Base-by-base conservation (phyloP, 106 monocot species). In the Triglochin maritima region DNA sequence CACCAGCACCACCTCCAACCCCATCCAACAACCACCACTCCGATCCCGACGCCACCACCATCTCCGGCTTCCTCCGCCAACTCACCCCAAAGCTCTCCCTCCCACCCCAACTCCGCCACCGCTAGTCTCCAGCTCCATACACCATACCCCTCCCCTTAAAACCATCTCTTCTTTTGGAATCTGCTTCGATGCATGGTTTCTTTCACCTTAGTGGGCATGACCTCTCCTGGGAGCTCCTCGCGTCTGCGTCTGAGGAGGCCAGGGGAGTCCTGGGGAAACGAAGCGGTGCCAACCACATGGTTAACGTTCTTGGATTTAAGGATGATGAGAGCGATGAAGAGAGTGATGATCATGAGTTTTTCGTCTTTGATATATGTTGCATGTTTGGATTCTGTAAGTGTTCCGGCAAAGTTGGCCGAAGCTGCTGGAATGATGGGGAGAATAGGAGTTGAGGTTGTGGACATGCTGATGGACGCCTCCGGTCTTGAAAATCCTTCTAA, bases 161-260 rank as follows among this genome's bases (percentile, higher is more conserved):
- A 47, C 56, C 3, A 1, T 17, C 62, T 44, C 76, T 68, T 52
- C 73, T 83, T 62, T 63, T 46, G 58, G 29, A 70, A 44, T 73
- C 79, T 10, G 74, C 79, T 14, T 16, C 67, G 47, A 46, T 67
- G 44, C 48, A 58, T 46, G 81, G 81, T 6, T 79, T 77, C 79
- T 82, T 84, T 79, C 84, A 84, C 74, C 74, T 84, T 56, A 50
- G 74, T 6, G 74, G 79, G 56, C 84, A 79, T 52, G 71, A 63
- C 63, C 51, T 84, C 63, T 67, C 84, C 8, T 67, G 59, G 47
- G 57, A 76, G n/a, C 76, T 87, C 49, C 57, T 62, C 16, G 46
- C 50, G 44, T 49, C 76, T 45, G 69, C 79, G 16, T 59, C 59
- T 11, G 6, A 11, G 10, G 75, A 76, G 67, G 14, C 72, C 41